Percentiles rank a stretch among this genome's conserved stretches.
phyloP scores from a whole-genome alignment of 2,329 filamentous ascomycete genomes.

The Leptodontidium sp. region DNA sequence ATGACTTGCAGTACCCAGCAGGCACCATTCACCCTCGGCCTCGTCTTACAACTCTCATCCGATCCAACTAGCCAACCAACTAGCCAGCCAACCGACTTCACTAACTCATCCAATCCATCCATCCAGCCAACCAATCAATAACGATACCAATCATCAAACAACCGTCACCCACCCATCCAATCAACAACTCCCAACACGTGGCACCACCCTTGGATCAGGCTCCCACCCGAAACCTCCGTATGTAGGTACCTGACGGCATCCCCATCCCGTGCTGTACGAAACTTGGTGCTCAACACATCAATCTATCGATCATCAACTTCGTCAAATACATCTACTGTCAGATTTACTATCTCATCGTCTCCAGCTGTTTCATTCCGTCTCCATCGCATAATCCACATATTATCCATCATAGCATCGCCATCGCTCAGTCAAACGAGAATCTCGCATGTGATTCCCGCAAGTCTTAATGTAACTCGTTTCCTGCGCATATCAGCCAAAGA shows the following conservation, averaged over 20 bases:
- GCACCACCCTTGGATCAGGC: constrained; percentile 10
- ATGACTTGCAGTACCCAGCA: neutral
- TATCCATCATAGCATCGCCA: too few species aligned
- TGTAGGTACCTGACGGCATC: neutral
- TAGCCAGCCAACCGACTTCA: neutral
- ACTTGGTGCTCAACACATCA: neutral
- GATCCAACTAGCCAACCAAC: neutral
- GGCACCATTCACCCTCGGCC: neutral
- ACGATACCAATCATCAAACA: neutral
- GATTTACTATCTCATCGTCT: too few species aligned
- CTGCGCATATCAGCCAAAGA: too few species aligned
- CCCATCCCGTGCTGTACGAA: too few species aligned
- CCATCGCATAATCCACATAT: too few species aligned
- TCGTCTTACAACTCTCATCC: neutral
- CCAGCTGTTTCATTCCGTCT: too few species aligned
- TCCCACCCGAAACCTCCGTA: neutral
- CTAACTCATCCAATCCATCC: neutral
- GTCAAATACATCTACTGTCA: neutral
- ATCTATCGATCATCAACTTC: neutral
- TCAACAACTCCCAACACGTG: constrained; percentile 1
- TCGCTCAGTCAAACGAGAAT: too few species aligned
- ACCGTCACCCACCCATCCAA: neutral
- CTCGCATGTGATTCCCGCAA: too few species aligned
- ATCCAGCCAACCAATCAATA: neutral
- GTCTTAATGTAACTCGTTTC: too few species aligned